Base-by-base conservation (phyloP, 805 yeast species). In the Wickerhamomyces bovis region DNA sequence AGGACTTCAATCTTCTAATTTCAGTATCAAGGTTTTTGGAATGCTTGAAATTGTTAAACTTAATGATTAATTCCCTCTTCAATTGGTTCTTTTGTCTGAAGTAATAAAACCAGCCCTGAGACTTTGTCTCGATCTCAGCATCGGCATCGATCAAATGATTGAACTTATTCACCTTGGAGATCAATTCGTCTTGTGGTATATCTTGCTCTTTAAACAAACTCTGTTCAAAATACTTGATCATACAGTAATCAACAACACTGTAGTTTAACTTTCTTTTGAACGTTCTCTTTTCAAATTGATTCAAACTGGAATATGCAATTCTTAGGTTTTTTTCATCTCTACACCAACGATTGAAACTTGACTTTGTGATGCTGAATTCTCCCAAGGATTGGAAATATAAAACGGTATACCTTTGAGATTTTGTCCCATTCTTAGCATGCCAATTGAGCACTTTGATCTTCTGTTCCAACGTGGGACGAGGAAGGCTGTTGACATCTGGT, bases 91-190 rank as follows among this genome's bases (percentile, higher is more conserved):
- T 56, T 42, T 57, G 59, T 44, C 66, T 69, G 57, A 70, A 70
- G 50, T 68, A 67, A 39, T 67, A 66, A 6, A 70, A 46, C 75
- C 74, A 71, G 0, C 75, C 75, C 49, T 68, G 68, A 1, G 71
- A 64, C 48, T 65, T 65, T 11, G 31, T 46, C 6, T 28, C 38
- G 10, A 26, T 19, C 19, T 41, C 33, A n/a, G 41, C 20, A 19
- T 19, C 10, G 7, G 11, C 12, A 36, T 36, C 20, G 3, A 36
- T 11, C 43, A 45, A 26, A 15, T 42, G 51, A 42, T 66, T 64
- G 38, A 52, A 57, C 2, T 36, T 15, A 25, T 25, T 22, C 60
- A 59, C 69, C 50, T 68, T 64, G 8, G 57, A 46, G n/a, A 61
- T 54, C 35, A 71, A 50, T 20, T 55, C 56, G 12, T 61, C 47